Conservation (phyloP, 2,329 filamentous ascomycete genomes). For the Arachnopeziza araneosa region DNA sequence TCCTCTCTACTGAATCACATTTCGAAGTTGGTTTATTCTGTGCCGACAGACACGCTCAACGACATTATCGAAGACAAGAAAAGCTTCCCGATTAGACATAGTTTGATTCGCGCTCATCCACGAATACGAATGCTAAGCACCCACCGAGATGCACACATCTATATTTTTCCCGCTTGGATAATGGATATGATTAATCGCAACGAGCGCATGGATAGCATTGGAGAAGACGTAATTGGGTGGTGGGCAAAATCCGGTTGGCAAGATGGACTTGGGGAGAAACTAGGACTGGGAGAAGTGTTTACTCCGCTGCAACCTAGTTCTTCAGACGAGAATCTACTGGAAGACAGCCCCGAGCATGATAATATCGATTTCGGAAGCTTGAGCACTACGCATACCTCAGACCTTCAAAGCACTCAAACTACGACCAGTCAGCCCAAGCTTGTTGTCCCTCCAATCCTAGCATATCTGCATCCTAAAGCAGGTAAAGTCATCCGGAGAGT, state of each 20-base stretch:
- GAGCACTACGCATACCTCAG: constrained; percentile 30
- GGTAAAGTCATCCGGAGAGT: constrained; percentile 70
- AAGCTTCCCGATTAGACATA: constrained; percentile 67
- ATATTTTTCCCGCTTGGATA: constrained; percentile 89
- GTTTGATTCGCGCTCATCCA: constrained; percentile 68
- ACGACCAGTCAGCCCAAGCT: constrained; percentile 29
- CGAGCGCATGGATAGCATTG: constrained; percentile 77
- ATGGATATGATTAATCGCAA: constrained; percentile 77
- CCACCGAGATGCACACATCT: constrained; percentile 88
- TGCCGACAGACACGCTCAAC: constrained; percentile 83
- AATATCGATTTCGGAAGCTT: constrained; percentile 25
- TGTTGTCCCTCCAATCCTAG: constrained; percentile 67
- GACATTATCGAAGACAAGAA: constrained; percentile 75
- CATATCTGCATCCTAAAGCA: constrained; percentile 67
- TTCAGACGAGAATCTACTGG: constrained; percentile 30
- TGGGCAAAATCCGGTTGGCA: constrained; percentile 97
- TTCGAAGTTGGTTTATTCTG: constrained; percentile 76
- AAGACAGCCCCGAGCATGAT: constrained; percentile 24
- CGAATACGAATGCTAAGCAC: constrained; percentile 75
- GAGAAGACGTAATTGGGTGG: constrained; percentile 88
- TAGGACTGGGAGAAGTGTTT: constrained; percentile 65
- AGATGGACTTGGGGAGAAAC: constrained; percentile 68
- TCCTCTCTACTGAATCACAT: constrained; percentile 62
- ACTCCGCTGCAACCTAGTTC: constrained; percentile 38
- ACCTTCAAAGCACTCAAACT: constrained; percentile 9